Evolutionary conservation across 1,139 yeast genomes (phyloP).

Genomic region (Suhomyces bribrorum): DNA sequence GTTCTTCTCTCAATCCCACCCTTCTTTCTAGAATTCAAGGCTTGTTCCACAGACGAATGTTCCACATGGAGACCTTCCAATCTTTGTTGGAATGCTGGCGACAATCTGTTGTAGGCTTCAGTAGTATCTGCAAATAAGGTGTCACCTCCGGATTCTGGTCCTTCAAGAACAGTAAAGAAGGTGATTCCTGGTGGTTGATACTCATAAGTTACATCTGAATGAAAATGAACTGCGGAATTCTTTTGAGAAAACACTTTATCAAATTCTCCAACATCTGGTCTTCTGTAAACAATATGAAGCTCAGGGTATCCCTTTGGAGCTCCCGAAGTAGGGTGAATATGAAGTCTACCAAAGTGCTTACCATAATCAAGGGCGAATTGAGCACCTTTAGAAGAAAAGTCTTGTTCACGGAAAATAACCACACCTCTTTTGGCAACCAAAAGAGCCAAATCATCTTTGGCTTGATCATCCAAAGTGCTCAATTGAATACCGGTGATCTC

Average conservation of each 20-base stretch:
- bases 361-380: conserved; percentile 33
- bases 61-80: conserved; percentile 27
- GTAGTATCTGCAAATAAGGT: conserved; percentile 28
- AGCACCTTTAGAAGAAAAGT: conserved; percentile 35
- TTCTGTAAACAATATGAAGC: conserved; percentile 33
- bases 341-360: conserved; percentile 37
- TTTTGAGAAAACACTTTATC: conserved; percentile 23
- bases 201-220: conserved; percentile 42
- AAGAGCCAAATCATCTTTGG: conserved; percentile 39
- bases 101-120: conserved; percentile 29
- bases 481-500: conserved; percentile 44
- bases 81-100: conserved; percentile 26
- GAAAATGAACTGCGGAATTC: conserved; percentile 36
- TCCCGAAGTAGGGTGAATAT: conserved; percentile 42
- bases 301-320: conserved; percentile 39
- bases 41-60: conserved; percentile 28
- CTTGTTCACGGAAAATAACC: conserved; percentile 39
- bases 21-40: conserved; percentile 28
- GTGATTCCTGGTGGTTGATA: conserved; percentile 41
- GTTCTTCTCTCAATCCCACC: conserved; percentile 46
- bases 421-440: conserved; percentile 43
- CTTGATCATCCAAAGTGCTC: conserved; percentile 26
- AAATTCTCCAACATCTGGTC: conserved; percentile 28
- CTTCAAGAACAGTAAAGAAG: conserved; percentile 37
- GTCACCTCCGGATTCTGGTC: conserved; percentile 45